Evolutionary conservation across 805 yeast species (phyloP), one percentile per base, ranked within the genome.

Genomic region (Wickerhamomyces queroliae): DNA sequence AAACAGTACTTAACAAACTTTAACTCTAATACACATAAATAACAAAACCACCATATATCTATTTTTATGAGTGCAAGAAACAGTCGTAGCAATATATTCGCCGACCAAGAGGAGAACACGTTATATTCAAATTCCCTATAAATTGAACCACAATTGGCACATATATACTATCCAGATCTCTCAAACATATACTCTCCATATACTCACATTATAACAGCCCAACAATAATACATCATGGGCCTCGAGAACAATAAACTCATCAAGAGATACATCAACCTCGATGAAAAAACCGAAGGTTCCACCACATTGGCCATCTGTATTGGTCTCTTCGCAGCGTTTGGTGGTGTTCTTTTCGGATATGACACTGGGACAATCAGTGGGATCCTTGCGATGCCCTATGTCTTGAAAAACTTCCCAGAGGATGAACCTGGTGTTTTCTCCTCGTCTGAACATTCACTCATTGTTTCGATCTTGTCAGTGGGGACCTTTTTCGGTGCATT

Each of bases 401-500:
- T 74, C 17, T 56, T 62, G n/a, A 41, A 53, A n/a, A 56, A 55
- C 16, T 69, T 72, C 46, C 75, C 78, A 2, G 39, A 53, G 5
- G 63, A 69, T 40, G 47, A 53, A 8, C 48, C 51, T 7, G 53
- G 57, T 31, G 49, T 41, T 4, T 74, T 74, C 45, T 61, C 64
- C 3, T 65, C 71, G 16, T 68, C 66, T 48, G 78, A 74, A 53
- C 59, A 76, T 46, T 75, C 80, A 31, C 54, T 83, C 31, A 75
- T 82, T 35, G 82, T 84, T n/a, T 82, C 87, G n/a, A 77, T 81
- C 40, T 67, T 83, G 40, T 79, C 87, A 15, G 69, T 79, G 40
- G 90, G 90, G 47, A 82, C 88, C 13, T 78, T 80, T 50, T 62
- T 70, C 45, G 91, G 90, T 44, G 81, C 88, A 24, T 61, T 82